A percentile compares a stretch with the other conserved stretches of the same genome.
Evolutionary conservation across 257 asterid species (phyloP).

Genomic region (Nicotiana paniculata): DNA sequence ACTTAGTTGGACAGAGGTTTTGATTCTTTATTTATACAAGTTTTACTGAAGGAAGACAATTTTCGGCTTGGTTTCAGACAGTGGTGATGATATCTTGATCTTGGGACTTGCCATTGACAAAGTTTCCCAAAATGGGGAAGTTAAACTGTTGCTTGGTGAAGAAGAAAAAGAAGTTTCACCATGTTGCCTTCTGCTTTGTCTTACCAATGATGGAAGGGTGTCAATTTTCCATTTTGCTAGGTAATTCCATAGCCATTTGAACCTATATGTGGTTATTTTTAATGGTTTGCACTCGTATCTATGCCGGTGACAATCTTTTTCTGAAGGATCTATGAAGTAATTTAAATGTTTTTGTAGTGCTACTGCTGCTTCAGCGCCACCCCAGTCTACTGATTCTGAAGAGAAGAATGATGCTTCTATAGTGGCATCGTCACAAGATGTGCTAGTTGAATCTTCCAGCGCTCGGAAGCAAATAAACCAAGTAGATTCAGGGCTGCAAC

Average conservation of each 20-base stretch:
- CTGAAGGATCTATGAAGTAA: conserved; percentile 12
- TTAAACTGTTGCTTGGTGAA: conserved; percentile 51
- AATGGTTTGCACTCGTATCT: not conserved
- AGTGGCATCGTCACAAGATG: conserved; percentile 20
- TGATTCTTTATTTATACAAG: not conserved
- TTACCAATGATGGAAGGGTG: conserved; percentile 80
- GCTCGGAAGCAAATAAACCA: conserved; percentile 2
- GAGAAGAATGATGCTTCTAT: conserved; percentile 37
- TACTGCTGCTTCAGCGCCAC: conserved; percentile 33
- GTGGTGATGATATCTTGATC: conserved; percentile 72
- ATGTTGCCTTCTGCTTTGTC: conserved; percentile 64
- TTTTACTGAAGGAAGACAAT: not conserved
- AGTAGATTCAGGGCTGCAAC: not conserved
- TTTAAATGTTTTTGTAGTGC: conserved; percentile 40
- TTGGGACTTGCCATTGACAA: conserved; percentile 69
- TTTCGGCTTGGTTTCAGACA: conserved; percentile 32
- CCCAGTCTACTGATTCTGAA: conserved; percentile 33
- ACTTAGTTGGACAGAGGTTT: not conserved
- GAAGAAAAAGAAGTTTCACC: conserved; percentile 77
- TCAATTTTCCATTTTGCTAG: conserved; percentile 79
- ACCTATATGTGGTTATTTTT: conserved; percentile 6
- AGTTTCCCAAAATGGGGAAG: conserved; percentile 58
- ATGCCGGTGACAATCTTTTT: not conserved
- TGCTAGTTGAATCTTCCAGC: conserved; percentile 19
- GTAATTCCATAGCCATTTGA: conserved; percentile 30